Evolutionary conservation across 2,329 filamentous ascomycete species (phyloP).

Genomic region (Nannizziopsis barbatae): DNA sequence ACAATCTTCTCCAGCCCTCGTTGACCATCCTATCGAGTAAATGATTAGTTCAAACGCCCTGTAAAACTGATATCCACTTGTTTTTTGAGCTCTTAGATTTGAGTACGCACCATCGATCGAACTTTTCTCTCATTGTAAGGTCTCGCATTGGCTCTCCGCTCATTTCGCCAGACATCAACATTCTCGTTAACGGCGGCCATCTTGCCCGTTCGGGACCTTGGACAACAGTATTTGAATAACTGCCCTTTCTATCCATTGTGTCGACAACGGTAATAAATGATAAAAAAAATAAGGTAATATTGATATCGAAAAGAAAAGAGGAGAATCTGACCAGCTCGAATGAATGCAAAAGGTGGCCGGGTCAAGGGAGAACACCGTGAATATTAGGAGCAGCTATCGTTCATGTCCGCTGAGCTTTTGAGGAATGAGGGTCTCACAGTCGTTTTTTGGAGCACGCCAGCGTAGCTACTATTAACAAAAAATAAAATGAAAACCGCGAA

Average conservation of each 20-base stretch:
- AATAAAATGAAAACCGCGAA: not conserved
- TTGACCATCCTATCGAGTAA: conserved; percentile 57
- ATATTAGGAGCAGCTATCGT: not conserved
- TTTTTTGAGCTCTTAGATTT: not conserved
- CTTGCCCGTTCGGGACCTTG: conserved; percentile 51
- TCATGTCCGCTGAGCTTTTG: not conserved
- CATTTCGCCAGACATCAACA: conserved; percentile 75
- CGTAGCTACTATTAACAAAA: not conserved
- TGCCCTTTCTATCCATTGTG: not conserved
- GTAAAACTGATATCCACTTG: not conserved
- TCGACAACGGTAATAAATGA: not conserved
- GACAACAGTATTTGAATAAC: not conserved
- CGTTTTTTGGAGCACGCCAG: not conserved
- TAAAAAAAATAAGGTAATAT: not conserved
- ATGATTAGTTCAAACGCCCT: not conserved
- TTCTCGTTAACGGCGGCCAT: conserved; percentile 72
- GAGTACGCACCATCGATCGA: conserved; percentile 52
- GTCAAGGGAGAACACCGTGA: too few species aligned
- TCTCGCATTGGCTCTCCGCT: conserved; percentile 60
- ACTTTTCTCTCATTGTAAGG: conserved; percentile 57
- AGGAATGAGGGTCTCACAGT: not conserved
- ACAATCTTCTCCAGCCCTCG: conserved; percentile 72
- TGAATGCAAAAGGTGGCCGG: not conserved
- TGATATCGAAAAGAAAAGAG: not conserved
- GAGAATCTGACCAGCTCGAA: not conserved